Evolutionary conservation across 139 green algal genomes (phyloP).

Genomic region (Helicosporidium sp.): DNA sequence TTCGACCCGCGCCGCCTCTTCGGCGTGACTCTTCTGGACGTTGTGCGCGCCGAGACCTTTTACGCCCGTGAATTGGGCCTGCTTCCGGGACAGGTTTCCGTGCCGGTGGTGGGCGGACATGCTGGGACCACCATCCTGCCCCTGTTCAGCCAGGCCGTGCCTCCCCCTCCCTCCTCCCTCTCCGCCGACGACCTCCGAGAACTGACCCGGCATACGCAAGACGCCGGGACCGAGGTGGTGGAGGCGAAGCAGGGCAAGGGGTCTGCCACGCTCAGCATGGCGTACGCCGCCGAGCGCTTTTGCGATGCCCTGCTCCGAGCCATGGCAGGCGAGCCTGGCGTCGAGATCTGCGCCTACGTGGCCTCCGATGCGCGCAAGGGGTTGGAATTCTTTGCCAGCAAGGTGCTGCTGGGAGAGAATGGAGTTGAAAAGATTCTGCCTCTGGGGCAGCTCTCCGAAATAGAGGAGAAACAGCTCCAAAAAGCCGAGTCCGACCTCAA

Average conservation of each 20-base stretch:
- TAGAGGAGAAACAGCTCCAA: conserved; percentile 61
- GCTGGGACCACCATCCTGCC: conserved; percentile 94
- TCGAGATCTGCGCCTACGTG: conserved; percentile 58
- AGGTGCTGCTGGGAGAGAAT: conserved; percentile 42
- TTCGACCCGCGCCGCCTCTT: conserved; percentile 42
- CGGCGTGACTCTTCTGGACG: conserved; percentile 66
- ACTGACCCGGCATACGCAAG: conserved; percentile 68
- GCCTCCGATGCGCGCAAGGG: conserved; percentile 23
- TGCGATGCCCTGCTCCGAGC: conserved; percentile 55
- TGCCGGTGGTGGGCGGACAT: conserved; percentile 92
- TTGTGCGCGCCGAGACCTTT: conserved; percentile 64
- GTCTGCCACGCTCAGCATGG: conserved; percentile 73
- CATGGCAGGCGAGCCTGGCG: conserved; percentile 42
- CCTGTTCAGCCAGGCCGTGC: conserved; percentile 70
- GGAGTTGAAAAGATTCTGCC: conserved; percentile 61
- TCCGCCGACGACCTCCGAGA: conserved; percentile 52
- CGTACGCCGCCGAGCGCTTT: conserved; percentile 67
- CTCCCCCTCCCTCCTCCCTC: conserved; percentile 61
- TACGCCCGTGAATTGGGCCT: conserved; percentile 40
- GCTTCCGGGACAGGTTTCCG: conserved; percentile 53
- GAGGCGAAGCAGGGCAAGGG: conserved; percentile 67
- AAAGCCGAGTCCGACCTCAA: no score
- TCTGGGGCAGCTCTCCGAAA: conserved; percentile 53
- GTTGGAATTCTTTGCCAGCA: conserved; percentile 48
- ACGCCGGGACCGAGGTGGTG: conserved; percentile 73